These are phyloP conservation scores for Scytalidium sp. DNA, from an alignment of 2,329 filamentous ascomycete species.

Conservation along the genomic window DNA sequence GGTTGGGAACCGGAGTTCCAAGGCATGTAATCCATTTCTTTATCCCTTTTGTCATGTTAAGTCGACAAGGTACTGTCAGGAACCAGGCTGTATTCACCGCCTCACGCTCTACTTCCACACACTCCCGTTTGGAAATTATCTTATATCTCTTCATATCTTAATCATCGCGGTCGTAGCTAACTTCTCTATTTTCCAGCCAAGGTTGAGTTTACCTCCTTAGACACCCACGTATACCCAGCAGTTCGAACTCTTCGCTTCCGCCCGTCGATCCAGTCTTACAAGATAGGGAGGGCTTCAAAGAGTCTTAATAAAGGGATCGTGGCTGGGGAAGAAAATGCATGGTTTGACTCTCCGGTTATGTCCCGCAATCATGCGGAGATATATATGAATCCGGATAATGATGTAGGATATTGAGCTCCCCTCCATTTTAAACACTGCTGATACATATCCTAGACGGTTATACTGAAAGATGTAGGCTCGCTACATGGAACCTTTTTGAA, in stretches of 20 bases:
- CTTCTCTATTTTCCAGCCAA: neutral
- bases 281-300: slow-evolving; percentile 45
- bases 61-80: neutral
- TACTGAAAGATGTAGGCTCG: slow-evolving; percentile 52
- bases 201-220: neutral
- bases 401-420: slow-evolving; percentile 34
- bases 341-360: slow-evolving; percentile 70
- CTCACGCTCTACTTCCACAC: neutral
- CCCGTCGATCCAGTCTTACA: slow-evolving; percentile 12
- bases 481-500: slow-evolving; percentile 62
- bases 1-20: neutral
- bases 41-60: neutral
- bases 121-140: too few species aligned
- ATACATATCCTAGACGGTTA: slow-evolving; percentile 32
- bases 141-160: too few species aligned
- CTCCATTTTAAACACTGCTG: neutral
- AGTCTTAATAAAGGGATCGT: slow-evolving; percentile 39
- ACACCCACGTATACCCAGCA: neutral
- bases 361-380: slow-evolving; percentile 65
- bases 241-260: neutral
- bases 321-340: slow-evolving; percentile 53
- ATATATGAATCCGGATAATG: slow-evolving; percentile 37
- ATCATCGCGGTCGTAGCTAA: too few species aligned
- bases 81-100: neutral
- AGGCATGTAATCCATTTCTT: neutral